Percentiles rank a stretch among this genome's conserved stretches.
phyloP scores from a whole-genome alignment of 169 alveolate species.

The Plasmodium falciparum region DNA sequence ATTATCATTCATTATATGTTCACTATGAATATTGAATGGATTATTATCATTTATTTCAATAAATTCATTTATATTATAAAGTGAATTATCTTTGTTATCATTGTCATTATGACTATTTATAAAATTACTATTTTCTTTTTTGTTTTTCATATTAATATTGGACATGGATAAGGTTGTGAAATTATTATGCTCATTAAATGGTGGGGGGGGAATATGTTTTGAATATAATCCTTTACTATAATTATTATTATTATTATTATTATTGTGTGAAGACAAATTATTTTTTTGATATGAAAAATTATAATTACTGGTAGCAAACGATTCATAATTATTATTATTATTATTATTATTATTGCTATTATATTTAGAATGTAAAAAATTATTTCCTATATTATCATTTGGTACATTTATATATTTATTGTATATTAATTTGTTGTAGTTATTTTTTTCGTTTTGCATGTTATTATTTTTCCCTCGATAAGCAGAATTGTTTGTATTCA shows the following conservation, averaged over 20 bases:
- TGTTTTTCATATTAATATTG: not conserved
- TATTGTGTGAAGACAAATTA: not conserved
- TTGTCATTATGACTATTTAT: not conserved
- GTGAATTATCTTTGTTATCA: not conserved
- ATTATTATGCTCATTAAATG: not conserved
- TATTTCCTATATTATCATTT: too few species aligned
- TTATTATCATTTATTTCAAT: conserved; percentile 26
- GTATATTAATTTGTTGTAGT: too few species aligned
- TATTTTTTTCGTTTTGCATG: too few species aligned
- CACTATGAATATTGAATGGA: conserved; percentile 34
- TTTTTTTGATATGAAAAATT: not conserved
- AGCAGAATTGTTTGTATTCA: too few species aligned
- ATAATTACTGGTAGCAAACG: too few species aligned
- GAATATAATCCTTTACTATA: not conserved
- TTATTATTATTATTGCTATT: too few species aligned
- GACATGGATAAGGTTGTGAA: not conserved
- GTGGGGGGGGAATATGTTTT: not conserved
- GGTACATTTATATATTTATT: too few species aligned
- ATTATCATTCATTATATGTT: conserved; percentile 27
- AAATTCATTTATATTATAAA: not conserved
- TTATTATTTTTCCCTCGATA: too few species aligned
- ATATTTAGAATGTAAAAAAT: too few species aligned
- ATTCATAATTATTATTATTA: too few species aligned
- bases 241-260: conserved; percentile 2
- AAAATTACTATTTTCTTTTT: not conserved